phyloP scores from a whole-genome alignment of 2,329 filamentous ascomycete genomes.

The Epichloe coenophiala region DNA sequence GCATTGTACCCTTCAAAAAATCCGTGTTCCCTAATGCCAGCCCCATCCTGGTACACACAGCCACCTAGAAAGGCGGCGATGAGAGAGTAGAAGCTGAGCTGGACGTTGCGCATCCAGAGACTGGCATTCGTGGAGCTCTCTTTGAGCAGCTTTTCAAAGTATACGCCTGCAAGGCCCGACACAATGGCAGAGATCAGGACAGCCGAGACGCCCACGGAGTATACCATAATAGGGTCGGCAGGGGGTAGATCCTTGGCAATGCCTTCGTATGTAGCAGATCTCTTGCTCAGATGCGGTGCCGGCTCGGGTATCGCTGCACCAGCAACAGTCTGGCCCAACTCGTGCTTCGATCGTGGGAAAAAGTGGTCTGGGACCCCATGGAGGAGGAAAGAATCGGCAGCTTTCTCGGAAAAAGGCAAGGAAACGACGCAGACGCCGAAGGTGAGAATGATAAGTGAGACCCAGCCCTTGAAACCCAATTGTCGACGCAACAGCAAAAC shows the following conservation, averaged over 20 bases:
- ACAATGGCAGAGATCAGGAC: constrained; percentile 66
- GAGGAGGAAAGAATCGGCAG: constrained; percentile 44
- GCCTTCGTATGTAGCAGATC: constrained; percentile 82
- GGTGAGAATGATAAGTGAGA: constrained; percentile 65
- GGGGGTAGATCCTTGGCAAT: constrained; percentile 50
- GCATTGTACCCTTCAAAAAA: constrained; percentile 94
- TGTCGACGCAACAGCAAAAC: constrained; percentile 60
- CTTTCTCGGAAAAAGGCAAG: constrained; percentile 47
- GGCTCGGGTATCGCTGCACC: constrained; percentile 9
- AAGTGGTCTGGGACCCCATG: constrained; percentile 52
- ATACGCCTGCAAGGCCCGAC: constrained; percentile 75
- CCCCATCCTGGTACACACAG: constrained; percentile 75
- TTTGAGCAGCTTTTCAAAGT: constrained; percentile 85
- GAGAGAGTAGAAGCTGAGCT: constrained; percentile 86
- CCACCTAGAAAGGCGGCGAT: constrained; percentile 81
- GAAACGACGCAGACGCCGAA: constrained; percentile 77
- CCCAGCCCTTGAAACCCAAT: constrained; percentile 63
- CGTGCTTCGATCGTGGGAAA: constrained; percentile 68
- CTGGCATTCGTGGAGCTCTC: constrained; percentile 64
- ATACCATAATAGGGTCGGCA: constrained; percentile 50
- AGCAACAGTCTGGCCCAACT: constrained; percentile 44
- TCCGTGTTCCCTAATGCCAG: constrained; percentile 67
- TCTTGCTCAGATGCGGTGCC: constrained; percentile 30
- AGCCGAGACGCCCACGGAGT: constrained; percentile 63
- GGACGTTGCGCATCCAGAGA: constrained; percentile 89